A percentile compares a stretch with the other conserved stretches of the same genome.
These are phyloP conservation scores for Exophiala phaeomuriformis DNA, from an alignment of 2,329 filamentous ascomycete species.

Conservation along the genomic window DNA sequence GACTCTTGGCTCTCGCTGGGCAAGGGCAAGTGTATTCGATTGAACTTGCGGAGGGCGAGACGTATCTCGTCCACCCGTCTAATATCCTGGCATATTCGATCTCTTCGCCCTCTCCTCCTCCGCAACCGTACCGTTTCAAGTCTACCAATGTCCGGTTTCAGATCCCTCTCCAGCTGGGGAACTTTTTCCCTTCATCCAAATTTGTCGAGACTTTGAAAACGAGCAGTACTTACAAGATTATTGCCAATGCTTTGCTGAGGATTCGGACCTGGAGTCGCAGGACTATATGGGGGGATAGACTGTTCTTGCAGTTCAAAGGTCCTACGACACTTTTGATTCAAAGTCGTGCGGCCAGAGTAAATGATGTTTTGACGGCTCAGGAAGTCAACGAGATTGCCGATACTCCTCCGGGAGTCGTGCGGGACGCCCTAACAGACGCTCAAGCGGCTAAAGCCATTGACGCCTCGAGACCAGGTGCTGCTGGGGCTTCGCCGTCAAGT, in stretches of 20 bases:
- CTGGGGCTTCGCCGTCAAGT: constrained; percentile 24
- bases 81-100: constrained; percentile 88
- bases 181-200: constrained; percentile 59
- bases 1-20: constrained; percentile 74
- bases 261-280: constrained; percentile 69
- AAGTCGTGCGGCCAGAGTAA: constrained; percentile 70
- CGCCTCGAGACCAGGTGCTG: background rate
- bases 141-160: constrained; percentile 68
- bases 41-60: constrained; percentile 70
- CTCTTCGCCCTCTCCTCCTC: constrained; percentile 53
- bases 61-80: constrained; percentile 82
- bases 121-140: constrained; percentile 80
- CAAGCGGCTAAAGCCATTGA: constrained; percentile 12
- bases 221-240: constrained; percentile 63
- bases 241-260: constrained; percentile 58
- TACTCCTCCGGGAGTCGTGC: constrained; percentile 63
- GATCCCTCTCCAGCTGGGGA: constrained; percentile 61
- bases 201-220: constrained; percentile 67
- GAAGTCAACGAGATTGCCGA: constrained; percentile 90
- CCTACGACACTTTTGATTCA: constrained; percentile 82
- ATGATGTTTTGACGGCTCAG: constrained; percentile 66
- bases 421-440: constrained; percentile 45
- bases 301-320: constrained; percentile 85
- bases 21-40: constrained; percentile 87
- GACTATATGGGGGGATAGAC: constrained; percentile 85